These are phyloP conservation scores for Chalaropsis ovoidea DNA, from an alignment of 2,329 filamentous ascomycete species.

Conservation along the genomic window DNA sequence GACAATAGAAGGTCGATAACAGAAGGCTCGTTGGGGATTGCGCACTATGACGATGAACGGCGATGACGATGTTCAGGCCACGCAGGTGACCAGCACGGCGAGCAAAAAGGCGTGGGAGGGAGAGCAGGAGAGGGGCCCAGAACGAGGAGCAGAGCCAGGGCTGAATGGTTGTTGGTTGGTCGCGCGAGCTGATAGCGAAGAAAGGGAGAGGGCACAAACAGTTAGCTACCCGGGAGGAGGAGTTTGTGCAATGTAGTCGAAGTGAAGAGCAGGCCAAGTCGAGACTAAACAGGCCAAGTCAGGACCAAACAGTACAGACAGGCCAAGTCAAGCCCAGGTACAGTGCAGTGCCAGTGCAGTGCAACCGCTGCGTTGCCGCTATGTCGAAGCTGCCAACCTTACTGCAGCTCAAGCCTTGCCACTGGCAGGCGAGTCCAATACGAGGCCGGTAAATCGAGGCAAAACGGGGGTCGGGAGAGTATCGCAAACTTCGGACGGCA, in stretches of 20 bases:
- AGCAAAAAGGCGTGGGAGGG: background rate
- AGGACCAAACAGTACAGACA: background rate
- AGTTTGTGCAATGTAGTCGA: background rate
- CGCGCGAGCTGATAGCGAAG: background rate
- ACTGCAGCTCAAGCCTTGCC: background rate
- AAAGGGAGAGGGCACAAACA: background rate
- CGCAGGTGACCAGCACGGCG: slow-evolving; percentile 2
- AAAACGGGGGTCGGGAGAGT: background rate
- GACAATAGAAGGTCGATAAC: background rate
- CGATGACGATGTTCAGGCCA: background rate
- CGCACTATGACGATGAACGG: background rate
- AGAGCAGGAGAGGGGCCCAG: background rate
- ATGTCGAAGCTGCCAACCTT: background rate
- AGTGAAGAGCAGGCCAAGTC: background rate
- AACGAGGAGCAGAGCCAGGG: no score
- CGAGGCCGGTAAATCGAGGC: background rate
- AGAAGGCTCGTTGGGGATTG: background rate
- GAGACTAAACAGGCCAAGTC: background rate
- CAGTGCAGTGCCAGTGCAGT: background rate
- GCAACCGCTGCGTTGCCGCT: background rate
- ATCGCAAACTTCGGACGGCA: background rate
- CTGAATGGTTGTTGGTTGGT: background rate
- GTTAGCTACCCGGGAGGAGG: background rate
- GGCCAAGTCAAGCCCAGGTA: background rate
- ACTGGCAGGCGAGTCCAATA: background rate